These are phyloP conservation scores for Fraxinus ornus DNA, from an alignment of 305 asterid species.

Conservation along the genomic window DNA sequence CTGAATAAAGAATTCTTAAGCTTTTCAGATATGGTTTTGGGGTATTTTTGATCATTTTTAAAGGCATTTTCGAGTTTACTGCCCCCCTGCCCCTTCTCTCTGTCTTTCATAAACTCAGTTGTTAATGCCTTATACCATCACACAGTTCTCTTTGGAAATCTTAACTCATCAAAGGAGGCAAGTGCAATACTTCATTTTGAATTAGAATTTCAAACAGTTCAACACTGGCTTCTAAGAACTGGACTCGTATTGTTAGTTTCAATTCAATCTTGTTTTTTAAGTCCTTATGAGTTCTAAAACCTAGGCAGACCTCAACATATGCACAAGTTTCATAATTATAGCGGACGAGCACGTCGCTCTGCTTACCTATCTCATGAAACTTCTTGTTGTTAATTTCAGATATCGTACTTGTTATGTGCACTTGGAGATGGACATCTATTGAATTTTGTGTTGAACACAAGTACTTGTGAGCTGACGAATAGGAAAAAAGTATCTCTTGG, in stretches of 20 bases:
- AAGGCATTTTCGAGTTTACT: background rate
- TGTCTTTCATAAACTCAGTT: background rate
- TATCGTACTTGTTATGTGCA: constrained; percentile 90
- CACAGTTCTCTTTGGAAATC: background rate
- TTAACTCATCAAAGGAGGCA: background rate
- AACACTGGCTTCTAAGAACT: background rate
- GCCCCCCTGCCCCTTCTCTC: background rate
- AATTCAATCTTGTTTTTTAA: background rate
- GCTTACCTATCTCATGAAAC: background rate
- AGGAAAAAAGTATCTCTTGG: constrained; percentile 97
- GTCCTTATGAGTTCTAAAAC: background rate
- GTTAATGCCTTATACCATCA: background rate
- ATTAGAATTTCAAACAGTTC: background rate
- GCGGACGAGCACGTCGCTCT: background rate
- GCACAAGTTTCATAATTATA: background rate
- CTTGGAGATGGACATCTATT: constrained; percentile 99
- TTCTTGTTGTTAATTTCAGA: constrained; percentile 44
- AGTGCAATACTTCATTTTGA: background rate
- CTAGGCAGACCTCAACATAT: background rate
- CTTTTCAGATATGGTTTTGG: background rate
- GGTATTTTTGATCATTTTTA: background rate
- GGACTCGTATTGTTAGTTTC: background rate
- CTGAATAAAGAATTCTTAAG: background rate
- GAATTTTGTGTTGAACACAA: constrained; percentile 78
- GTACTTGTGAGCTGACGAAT: constrained; percentile 75